Conservation (phyloP, 768 basidiomycete genomes). For the Ramaria rubella region DNA sequence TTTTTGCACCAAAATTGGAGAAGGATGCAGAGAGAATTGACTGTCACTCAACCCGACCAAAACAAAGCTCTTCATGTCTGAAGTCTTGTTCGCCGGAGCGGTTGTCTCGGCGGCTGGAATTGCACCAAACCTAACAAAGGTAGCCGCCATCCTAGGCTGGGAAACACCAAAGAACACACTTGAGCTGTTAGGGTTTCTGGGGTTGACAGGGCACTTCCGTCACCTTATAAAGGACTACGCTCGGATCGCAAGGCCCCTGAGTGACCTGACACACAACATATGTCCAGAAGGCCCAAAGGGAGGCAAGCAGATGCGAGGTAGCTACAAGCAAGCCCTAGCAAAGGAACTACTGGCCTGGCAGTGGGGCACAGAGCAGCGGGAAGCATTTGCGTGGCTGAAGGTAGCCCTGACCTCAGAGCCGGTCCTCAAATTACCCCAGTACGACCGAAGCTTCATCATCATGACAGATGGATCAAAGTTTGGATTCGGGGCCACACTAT, state of each 20-base stretch:
- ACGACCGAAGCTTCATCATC: slow-evolving; percentile 24
- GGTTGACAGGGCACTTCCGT: slow-evolving; percentile 31
- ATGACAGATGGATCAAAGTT: slow-evolving; percentile 6
- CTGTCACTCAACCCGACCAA: slow-evolving; percentile 30
- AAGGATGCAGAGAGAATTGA: slow-evolving; percentile 27
- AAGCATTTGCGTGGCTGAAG: slow-evolving; percentile 29
- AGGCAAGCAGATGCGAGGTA: neutral
- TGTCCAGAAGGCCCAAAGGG: slow-evolving; percentile 14
- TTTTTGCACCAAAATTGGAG: slow-evolving; percentile 24
- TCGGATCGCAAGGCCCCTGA: slow-evolving; percentile 24
- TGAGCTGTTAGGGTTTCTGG: slow-evolving; percentile 29
- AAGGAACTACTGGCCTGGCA: slow-evolving; percentile 15
- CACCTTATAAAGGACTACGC: slow-evolving; percentile 31
- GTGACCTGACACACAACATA: slow-evolving; percentile 27
- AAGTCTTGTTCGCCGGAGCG: slow-evolving; percentile 32
- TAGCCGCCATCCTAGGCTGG: slow-evolving; percentile 32
- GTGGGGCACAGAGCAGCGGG: slow-evolving; percentile 15
- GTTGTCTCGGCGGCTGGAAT: slow-evolving; percentile 29
- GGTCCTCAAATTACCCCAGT: slow-evolving; percentile 25
- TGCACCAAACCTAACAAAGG: slow-evolving; percentile 29
- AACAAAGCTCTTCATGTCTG: slow-evolving; percentile 30
- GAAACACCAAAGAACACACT: slow-evolving; percentile 21
- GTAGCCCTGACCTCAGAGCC: slow-evolving; percentile 26
- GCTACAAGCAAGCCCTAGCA: slow-evolving; percentile 20
- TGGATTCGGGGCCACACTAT: slow-evolving; percentile 9